These are phyloP conservation scores for Naganishia friedmannii DNA, from an alignment of 768 basidiomycete genomes.

Conservation along the genomic window DNA sequence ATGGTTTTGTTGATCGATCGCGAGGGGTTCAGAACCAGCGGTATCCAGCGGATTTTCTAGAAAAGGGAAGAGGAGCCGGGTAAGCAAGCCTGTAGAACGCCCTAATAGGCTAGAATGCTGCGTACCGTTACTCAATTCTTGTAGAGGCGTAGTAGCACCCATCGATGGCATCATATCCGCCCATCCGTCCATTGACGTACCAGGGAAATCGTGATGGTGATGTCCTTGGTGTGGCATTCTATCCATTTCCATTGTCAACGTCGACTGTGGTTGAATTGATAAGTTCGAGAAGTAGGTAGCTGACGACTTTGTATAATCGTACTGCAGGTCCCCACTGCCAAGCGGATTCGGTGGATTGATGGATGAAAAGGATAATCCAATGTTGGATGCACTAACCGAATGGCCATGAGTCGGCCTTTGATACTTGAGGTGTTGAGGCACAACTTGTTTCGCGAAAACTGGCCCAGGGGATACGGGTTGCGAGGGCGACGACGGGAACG, in stretches of 20 bases:
- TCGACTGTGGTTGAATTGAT: neutral
- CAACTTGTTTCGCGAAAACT: neutral
- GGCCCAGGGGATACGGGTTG: neutral
- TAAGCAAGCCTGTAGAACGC: neutral
- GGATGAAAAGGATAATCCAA: neutral
- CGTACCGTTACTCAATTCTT: constrained; percentile 1
- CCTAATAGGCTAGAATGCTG: neutral
- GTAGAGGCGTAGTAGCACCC: constrained; percentile 9
- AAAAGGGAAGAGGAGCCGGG: neutral
- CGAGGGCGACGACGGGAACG: neutral
- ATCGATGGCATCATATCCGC: constrained; percentile 22
- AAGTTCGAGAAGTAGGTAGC: constrained; percentile 6
- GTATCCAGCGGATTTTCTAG: neutral
- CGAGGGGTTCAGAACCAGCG: neutral
- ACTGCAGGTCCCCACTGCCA: neutral
- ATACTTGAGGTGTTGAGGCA: neutral
- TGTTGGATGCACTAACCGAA: neutral
- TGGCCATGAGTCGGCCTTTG: neutral
- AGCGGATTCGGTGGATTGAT: neutral
- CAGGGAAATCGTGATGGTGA: neutral
- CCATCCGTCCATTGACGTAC: neutral
- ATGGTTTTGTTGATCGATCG: constrained; percentile 4
- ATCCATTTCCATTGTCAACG: neutral
- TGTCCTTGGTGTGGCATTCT: neutral
- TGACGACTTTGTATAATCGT: neutral